A percentile compares a stretch with the other conserved stretches of the same genome.
Evolutionary conservation across 2,329 filamentous ascomycete species (phyloP).

Genomic region (Clathrospora elynae): DNA sequence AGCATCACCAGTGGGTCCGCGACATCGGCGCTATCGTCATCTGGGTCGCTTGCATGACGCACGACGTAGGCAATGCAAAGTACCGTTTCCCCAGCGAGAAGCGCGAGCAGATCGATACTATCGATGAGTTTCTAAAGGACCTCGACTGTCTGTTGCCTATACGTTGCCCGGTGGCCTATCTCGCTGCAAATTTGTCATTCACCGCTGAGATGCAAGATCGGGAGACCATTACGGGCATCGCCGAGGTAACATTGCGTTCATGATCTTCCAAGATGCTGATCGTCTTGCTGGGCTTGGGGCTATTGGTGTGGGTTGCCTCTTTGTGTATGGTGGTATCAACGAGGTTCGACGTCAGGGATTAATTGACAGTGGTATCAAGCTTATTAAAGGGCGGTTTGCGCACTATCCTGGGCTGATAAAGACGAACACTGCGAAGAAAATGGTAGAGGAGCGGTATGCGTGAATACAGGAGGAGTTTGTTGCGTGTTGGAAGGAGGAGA

Average conservation of each 20-base stretch:
- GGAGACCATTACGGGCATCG: not conserved
- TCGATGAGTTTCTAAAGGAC: not conserved
- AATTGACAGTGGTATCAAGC: not conserved
- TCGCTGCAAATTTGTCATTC: not conserved
- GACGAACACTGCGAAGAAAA: constrained; percentile 1
- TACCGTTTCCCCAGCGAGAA: not conserved
- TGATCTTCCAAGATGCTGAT: constrained; percentile 1
- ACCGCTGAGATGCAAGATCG: not conserved
- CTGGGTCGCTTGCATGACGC: constrained; percentile 1
- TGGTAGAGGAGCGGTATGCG: not conserved
- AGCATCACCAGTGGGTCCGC: not conserved
- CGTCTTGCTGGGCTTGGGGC: not conserved
- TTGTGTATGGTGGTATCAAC: not conserved
- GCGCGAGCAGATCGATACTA: not conserved
- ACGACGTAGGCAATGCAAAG: not conserved
- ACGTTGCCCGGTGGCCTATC: not conserved
- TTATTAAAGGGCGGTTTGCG: not conserved
- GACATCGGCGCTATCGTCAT: not conserved
- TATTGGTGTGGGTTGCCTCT: not conserved
- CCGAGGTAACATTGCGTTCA: not conserved
- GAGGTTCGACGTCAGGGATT: not conserved
- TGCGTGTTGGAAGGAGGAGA: too few relatives aligned
- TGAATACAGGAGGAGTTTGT: not conserved
- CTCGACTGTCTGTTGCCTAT: not conserved
- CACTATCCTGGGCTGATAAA: not conserved